Base-by-base conservation (phyloP, 2,329 filamentous ascomycete species). In the Colletotrichum eleusines region DNA sequence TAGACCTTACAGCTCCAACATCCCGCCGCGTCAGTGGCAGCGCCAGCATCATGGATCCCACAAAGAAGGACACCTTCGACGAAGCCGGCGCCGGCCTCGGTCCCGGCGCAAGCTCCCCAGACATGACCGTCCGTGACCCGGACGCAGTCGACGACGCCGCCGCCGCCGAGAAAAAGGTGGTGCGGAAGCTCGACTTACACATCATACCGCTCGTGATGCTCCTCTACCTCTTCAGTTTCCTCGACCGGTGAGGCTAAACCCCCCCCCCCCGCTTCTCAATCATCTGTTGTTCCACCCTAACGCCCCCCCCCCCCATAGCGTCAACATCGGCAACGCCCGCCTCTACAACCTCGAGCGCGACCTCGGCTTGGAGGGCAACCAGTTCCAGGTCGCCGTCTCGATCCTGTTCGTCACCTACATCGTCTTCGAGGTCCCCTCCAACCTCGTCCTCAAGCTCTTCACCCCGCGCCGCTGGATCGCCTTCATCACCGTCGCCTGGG, bases 181-280 rank as follows among this genome's bases (percentile, higher is more conserved):
- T 92, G 53, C 84, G 88, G 66, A 93, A 92, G 79, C 80, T 93
- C 40, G 91, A 93, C 77, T 71, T 84, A 18, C 84, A 87, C 76
- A 84, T 93, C 33, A 85, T 93, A 18, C 91, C 91, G 2, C 82
- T 92, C 26, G 83, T 92, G 9, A 92, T 92, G 88, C 78, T 88
- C 8, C 80, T 92, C 20, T 95, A 95, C 77, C 84, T 94, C 18
- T 89, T 94, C 74, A 92, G 90, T 74, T 95, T 94, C 77, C 81
- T 95, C 11, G 92, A 94, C 77, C 85, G 92, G 87, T 89, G 76
- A 78, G 84, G 81, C 74, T 59, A 28, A n/a, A n/a, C n/a, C n/a
- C n/a, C 33, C 73, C 72, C 50, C 63, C 35, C 50, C 63, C 35
- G 23, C 33, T 35, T n/a, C 9, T 9, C 31, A 26, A 48, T 2